Base-by-base conservation (phyloP, 139 green algal species). In the Diplosphaera chodatii region DNA sequence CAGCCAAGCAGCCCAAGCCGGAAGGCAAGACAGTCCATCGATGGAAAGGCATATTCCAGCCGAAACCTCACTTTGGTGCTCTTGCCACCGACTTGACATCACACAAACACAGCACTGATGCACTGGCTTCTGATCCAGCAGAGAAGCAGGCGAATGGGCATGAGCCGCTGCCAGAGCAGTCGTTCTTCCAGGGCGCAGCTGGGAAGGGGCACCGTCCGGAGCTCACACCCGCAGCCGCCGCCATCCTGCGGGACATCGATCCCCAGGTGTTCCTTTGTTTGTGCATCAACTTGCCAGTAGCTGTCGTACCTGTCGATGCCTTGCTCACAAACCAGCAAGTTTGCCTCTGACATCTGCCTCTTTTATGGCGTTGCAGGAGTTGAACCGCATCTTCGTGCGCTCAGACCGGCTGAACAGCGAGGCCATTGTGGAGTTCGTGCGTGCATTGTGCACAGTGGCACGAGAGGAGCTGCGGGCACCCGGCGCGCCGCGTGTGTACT, bases 351-450 rank as follows among this genome's bases (percentile, higher is more conserved):
- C n/a, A n/a, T n/a, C n/a, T n/a, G n/a, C n/a, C n/a, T n/a, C n/a
- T n/a, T n/a, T n/a, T n/a, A n/a, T n/a, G n/a, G n/a, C n/a, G n/a
- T n/a, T 59, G 29, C 62, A 85, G 65, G 82, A 86, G 68, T 74
- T 91, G 8, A 87, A 88, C 64, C 80, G 88, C 25, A 80, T 94
- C 30, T 94, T 90, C 77, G 75, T 86, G 15, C 67, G 66, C 16
- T 76, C 69, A 69, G 74, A 76, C 32, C 63, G 72, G 56, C 83
- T 98, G 67, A 83, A 91, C 81, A 89, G 82, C 69, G 90, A 97
- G 63, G 91, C 91, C 4, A 92, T 97, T 41, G 91, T 98, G 30
- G 79, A 90, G 59, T 99, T 98, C 84, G 91, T 97, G 25, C 70
- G 80, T 1, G 90, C 93, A 29, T 87, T 99, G 67, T 88, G 67